Percentiles rank a stretch among this genome's conserved stretches.
These are phyloP conservation scores for Cyclocybe aegerita DNA, from an alignment of 768 basidiomycete genomes.

Conservation along the genomic window DNA sequence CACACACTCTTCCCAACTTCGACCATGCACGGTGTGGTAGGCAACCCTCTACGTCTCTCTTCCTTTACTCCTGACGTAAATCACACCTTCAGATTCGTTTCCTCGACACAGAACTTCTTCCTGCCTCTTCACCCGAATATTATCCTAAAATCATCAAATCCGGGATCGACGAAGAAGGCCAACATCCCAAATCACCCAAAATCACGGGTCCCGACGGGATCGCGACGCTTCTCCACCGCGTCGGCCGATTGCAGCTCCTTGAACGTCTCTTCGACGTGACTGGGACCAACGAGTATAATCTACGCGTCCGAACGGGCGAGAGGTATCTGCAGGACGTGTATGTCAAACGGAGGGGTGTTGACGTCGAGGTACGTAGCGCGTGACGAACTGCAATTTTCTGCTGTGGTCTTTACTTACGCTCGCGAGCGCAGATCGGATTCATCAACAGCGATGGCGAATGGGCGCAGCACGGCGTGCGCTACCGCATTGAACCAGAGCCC, in stretches of 20 bases:
- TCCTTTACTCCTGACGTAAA: background rate
- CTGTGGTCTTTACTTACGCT: background rate
- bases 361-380: conserved; percentile 9
- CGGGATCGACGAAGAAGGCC: conserved; percentile 25
- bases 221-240: conserved; percentile 18
- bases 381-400: background rate
- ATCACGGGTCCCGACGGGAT: conserved; percentile 20
- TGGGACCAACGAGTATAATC: conserved; percentile 16
- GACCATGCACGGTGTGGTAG: conserved; percentile 16
- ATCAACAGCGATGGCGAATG: conserved; percentile 11
- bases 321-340: conserved; percentile 5
- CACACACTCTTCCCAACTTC: too few species aligned
- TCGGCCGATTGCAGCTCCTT: conserved; percentile 18
- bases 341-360: conserved; percentile 4
- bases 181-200: conserved; percentile 20
- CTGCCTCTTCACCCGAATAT: conserved; percentile 17
- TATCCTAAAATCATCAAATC: conserved; percentile 26
- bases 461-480: conserved; percentile 16
- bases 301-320: conserved; percentile 4
- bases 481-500: conserved; percentile 12
- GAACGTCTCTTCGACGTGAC: conserved; percentile 20
- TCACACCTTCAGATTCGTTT: conserved; percentile 13
- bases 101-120: conserved; percentile 21
- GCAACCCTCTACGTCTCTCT: background rate
- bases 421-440: conserved; percentile 12